Percentiles rank a stretch among this genome's conserved stretches.
Conservation (phyloP, 2,329 filamentous ascomycete species). For the Venturia effusa region DNA sequence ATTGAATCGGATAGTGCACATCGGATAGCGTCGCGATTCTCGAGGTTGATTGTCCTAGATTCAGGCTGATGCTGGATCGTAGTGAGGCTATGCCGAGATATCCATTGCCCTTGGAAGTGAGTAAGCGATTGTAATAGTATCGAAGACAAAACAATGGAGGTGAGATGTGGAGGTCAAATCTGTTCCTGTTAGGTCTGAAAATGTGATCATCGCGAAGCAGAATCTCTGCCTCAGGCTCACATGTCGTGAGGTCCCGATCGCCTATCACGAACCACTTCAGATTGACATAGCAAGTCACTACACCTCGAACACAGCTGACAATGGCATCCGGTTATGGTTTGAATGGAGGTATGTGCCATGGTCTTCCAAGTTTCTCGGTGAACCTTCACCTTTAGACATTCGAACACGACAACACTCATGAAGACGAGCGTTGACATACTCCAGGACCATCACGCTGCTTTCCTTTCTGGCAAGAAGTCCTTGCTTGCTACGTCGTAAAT, state of each 20-base stretch:
- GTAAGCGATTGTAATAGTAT: too few species aligned
- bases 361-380: not conserved
- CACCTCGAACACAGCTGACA: constrained; percentile 16
- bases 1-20: constrained; percentile 1
- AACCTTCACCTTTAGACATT: not conserved
- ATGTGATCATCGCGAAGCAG: too few species aligned
- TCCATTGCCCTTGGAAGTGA: not conserved
- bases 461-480: constrained; percentile 98
- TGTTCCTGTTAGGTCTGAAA: too few species aligned
- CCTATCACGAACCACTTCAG: not conserved
- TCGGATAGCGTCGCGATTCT: not conserved
- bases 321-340: constrained; percentile 82
- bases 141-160: not conserved
- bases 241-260: not conserved
- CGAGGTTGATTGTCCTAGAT: not conserved
- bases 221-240: not conserved
- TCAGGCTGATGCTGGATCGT: not conserved
- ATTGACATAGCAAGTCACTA: not conserved
- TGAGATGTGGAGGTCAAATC: not conserved
- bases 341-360: constrained; percentile 54
- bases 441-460: constrained; percentile 74
- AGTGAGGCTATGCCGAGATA: not conserved
- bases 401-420: not conserved
- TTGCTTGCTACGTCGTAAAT: constrained; percentile 97
- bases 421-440: not conserved